A percentile compares a stretch with the other conserved stretches of the same genome.
phyloP scores from a whole-genome alignment of 345 rosid genomes.

The Microthlaspi erraticum region DNA sequence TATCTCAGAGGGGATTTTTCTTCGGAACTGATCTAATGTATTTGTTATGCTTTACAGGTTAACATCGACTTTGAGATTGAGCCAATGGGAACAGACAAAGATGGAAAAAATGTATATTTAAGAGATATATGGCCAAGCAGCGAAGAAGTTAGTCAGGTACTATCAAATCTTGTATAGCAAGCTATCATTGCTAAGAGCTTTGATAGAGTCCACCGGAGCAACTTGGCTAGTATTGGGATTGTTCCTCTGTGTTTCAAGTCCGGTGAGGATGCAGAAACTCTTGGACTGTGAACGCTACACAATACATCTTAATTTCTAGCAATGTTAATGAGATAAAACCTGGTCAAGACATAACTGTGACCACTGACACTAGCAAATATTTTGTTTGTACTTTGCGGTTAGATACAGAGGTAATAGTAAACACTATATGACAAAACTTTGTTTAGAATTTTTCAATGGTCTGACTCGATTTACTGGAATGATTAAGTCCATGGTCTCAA shows the following conservation, averaged over 20 bases:
- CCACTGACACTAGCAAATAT: slow-evolving; percentile 58
- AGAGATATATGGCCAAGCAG: slow-evolving; percentile 71
- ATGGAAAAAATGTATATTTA: slow-evolving; percentile 59
- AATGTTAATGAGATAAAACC: slow-evolving; percentile 60
- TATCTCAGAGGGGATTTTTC: neutral
- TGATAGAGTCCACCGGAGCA: slow-evolving; percentile 55
- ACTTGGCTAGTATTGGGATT: slow-evolving; percentile 56
- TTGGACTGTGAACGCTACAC: slow-evolving; percentile 56
- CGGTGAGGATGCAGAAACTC: slow-evolving; percentile 51
- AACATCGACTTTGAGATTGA: slow-evolving; percentile 76
- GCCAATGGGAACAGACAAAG: slow-evolving; percentile 65
- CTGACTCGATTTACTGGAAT: neutral
- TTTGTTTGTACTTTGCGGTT: slow-evolving; percentile 62
- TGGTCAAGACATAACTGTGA: slow-evolving; percentile 60
- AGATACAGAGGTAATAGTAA: slow-evolving; percentile 58
- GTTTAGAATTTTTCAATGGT: neutral
- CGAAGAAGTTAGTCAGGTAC: slow-evolving; percentile 67
- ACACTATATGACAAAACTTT: neutral
- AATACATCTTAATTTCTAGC: slow-evolving; percentile 51
- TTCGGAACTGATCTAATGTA: neutral
- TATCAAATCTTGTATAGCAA: too few relatives aligned
- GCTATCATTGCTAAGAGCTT: slow-evolving; percentile 61
- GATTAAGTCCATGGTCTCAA: too few relatives aligned
- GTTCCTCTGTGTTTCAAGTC: slow-evolving; percentile 57
- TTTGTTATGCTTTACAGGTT: slow-evolving; percentile 46